phyloP scores from a whole-genome alignment of 2,329 filamentous ascomycete species.

The Cytospora leucostoma region DNA sequence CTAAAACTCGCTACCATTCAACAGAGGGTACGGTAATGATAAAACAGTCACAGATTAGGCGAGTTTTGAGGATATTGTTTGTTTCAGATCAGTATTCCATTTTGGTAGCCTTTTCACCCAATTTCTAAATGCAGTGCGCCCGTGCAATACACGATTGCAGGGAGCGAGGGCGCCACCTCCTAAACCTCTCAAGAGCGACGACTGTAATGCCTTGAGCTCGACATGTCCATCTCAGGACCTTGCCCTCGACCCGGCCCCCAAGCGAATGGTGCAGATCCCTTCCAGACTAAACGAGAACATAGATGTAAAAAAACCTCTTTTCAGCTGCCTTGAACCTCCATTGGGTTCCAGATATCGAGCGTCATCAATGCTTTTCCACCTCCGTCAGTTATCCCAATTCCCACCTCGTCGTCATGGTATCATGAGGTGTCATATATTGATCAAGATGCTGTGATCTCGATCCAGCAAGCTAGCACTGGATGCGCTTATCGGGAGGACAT shows the following conservation, averaged over 20 bases:
- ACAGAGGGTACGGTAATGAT: no score
- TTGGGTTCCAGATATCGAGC: conserved; percentile 16
- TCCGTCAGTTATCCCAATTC: conserved; percentile 11
- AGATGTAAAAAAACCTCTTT: conserved; percentile 9
- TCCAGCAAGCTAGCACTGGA: conserved; percentile 14
- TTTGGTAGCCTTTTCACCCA: conserved; percentile 32
- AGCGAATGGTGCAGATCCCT: conserved; percentile 4
- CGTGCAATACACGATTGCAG: conserved; percentile 10
- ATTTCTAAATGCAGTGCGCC: conserved; percentile 35
- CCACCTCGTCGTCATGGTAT: conserved; percentile 24
- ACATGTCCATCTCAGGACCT: conserved; percentile 1
- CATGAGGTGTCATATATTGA: conserved; percentile 20
- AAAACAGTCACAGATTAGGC: no score
- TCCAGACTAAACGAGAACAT: conserved; percentile 8
- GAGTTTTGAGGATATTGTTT: background rate
- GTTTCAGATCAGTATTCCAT: conserved; percentile 24
- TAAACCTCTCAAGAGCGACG: background rate
- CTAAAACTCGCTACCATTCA: no score
- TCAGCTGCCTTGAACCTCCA: conserved; percentile 9
- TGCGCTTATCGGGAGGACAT: conserved; percentile 81
- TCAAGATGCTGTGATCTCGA: conserved; percentile 12
- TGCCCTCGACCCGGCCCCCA: conserved; percentile 15
- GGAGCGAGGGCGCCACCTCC: conserved; percentile 2
- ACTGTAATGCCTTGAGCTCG: background rate
- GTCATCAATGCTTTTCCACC: conserved; percentile 20